Evolutionary conservation across 805 yeast species (phyloP), one percentile per base, ranked within the genome.

Genomic region (Barnettozyma californica): DNA sequence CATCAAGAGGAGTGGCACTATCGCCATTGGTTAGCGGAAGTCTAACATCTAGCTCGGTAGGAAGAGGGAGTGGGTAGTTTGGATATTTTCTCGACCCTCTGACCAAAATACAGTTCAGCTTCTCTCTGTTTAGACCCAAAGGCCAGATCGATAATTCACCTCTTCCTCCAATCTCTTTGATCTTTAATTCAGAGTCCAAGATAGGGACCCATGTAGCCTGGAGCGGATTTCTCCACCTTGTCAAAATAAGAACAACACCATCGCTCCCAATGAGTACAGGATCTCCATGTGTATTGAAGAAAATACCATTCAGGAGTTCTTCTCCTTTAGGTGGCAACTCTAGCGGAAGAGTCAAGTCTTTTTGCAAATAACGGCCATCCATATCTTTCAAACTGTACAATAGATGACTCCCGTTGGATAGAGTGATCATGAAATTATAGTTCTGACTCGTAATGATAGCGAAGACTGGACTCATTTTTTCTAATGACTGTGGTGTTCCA

Each of bases 151-250:
- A 75, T 65, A 88, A 80, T 45, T 75, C 75, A 57, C 83, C 83
- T 20, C 49, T 55, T 35, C 74, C 74, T 37, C 80, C 75, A 52
- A 65, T 76, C 66, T 70, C 77, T 65, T 69, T 76, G 64, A 65
- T 73, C 51, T 75, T 77, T 60, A 61, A 62, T 8, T 61, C 64
- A 1, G 68, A 52, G 62, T 87, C 87, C 48, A 92, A 69, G 11
- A 92, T 56, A 1, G 98, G 98, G 11, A 88, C 72, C 97, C 98
- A 92, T 52, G 82, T 74, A 2, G 95, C 82, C 62, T 90, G 94
- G 33, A 75, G 65, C 0, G 84, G 71, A 20, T 76, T 78, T 56
- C 97, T 74, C 96, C 97, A 92, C 54, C 83, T 79, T 21, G 83
- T 73, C 19, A 94, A 69, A 0, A 88, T 78, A 29, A 86, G 65